These are phyloP conservation scores for Salvia hispanica DNA, from an alignment of 257 asterid genomes.

Conservation along the genomic window DNA sequence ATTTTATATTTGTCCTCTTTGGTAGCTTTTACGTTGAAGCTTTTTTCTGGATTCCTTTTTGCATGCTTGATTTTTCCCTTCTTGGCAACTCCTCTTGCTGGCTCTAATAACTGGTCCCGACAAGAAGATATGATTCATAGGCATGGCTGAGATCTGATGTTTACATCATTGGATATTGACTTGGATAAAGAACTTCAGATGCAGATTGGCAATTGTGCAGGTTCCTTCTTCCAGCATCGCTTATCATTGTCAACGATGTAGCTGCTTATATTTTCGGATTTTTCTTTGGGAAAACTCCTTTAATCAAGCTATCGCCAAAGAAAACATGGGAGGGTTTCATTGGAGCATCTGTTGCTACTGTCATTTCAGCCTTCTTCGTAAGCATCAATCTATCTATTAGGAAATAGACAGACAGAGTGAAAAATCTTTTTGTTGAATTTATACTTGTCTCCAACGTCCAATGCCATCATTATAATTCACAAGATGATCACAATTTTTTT, in stretches of 20 bases:
- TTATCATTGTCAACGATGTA: conserved; percentile 74
- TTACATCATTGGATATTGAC: conserved; percentile 19
- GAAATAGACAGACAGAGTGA: conserved; percentile 16
- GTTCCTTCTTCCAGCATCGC: conserved; percentile 98
- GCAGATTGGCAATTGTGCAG: conserved; percentile 52
- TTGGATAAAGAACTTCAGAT: conserved; percentile 35
- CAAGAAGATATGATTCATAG: neutral
- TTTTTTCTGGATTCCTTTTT: conserved; percentile 1
- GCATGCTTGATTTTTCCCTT: conserved; percentile 3
- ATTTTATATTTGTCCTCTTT: conserved; percentile 16
- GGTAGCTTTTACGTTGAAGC: neutral
- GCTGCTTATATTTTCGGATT: conserved; percentile 89
- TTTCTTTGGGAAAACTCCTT: conserved; percentile 88
- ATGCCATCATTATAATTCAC: neutral
- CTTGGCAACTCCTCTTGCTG: neutral
- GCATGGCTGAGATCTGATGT: neutral
- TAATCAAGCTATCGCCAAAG: conserved; percentile 82
- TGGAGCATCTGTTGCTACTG: conserved; percentile 83
- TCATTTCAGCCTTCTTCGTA: conserved; percentile 80
- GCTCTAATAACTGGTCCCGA: conserved; percentile 6
- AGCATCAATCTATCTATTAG: conserved; percentile 30
- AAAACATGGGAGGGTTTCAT: conserved; percentile 97
- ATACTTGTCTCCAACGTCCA: neutral
- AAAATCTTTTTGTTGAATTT: conserved; percentile 6
- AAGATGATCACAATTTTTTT: conserved; percentile 21